Evolutionary conservation across 2,329 filamentous ascomycete genomes (phyloP).

Genomic region (Aureobasidium lini): DNA sequence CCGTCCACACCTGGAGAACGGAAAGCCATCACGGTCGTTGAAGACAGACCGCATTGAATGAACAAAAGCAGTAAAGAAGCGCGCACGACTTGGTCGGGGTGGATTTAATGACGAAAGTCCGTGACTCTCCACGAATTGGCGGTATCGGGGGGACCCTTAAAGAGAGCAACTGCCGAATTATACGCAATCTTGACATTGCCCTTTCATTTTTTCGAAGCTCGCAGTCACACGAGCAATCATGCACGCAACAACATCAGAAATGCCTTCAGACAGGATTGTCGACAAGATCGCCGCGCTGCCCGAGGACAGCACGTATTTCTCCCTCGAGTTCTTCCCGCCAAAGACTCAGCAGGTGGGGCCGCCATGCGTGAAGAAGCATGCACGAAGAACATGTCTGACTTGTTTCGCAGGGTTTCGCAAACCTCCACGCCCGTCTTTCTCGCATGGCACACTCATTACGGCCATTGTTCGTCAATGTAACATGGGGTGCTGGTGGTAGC

Average conservation of each 20-base stretch:
- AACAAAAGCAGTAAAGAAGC: conserved; percentile 12
- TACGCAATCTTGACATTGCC: background rate
- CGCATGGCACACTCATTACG: conserved; percentile 89
- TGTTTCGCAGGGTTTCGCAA: conserved; percentile 64
- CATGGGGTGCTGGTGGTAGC: conserved; percentile 93
- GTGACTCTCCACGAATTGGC: conserved; percentile 1
- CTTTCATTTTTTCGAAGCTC: background rate
- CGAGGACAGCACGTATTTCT: conserved; percentile 77
- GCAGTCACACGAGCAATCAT: conserved; percentile 3
- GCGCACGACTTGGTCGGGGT: background rate
- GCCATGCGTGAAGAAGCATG: background rate
- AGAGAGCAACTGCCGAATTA: conserved; percentile 5
- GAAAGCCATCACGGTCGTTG: background rate
- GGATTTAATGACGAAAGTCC: conserved; percentile 3
- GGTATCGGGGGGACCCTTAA: conserved; percentile 11
- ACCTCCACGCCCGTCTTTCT: conserved; percentile 84
- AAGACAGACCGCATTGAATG: background rate
- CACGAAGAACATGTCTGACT: conserved; percentile 4
- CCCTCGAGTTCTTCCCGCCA: conserved; percentile 97
- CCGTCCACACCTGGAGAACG: background rate
- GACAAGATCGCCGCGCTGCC: conserved; percentile 91
- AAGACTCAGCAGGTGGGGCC: conserved; percentile 75
- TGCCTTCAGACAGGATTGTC: conserved; percentile 67
- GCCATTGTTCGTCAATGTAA: conserved; percentile 93
- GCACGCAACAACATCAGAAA: conserved; percentile 6